Evolutionary conservation across 345 rosid genomes (phyloP), one percentile per base, ranked within the genome.

Genomic region (Heritiera fomes): DNA sequence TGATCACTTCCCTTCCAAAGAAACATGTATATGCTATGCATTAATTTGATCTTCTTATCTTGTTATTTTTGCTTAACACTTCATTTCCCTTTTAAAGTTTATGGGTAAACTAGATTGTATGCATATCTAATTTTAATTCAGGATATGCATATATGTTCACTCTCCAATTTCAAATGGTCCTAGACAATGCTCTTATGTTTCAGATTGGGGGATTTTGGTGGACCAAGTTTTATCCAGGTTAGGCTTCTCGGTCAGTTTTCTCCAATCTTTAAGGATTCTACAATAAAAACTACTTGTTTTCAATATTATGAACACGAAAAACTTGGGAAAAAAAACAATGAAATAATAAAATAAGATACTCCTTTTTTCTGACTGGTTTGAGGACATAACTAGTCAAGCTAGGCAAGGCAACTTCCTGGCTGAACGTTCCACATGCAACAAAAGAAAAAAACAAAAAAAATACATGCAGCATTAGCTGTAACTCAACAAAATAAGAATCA

Each of bases 371-470:
- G 46, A 46, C 7, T 56, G 47, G 59, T 56, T 52, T 69, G 41
- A 40, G 75, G 40, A 64, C 38, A 55, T 17, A 23, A 41, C 5
- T 20, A 49, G 70, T 66, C 14, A 30, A 49, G 38, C n/a, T 23
- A 53, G 61, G 49, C n/a, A 45, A 53, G 66, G 49, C n/a, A 45
- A 53, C 58, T 49, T 38, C 64, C 62, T 59, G 75, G 34, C 76
- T 73, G 60, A 77, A 75, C 81, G 82, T 82, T 79, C 20, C 85
- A 78, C 81, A 78, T 50, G 81, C 78, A 74, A 75, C 74, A 18
- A 30, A 77, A 71, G 60, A 63, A 74, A 72, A 72, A 75, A 82
- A 23, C 28, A 50, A 53, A 77, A n/a, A n/a, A 12, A 73, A 8
- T 13, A 59, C 69, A 52, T 56, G 40, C 63, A 34, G 10, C 73